Base-by-base conservation (phyloP, 495 filamentous ascomycete species). In the Daldinia vernicosa region DNA sequence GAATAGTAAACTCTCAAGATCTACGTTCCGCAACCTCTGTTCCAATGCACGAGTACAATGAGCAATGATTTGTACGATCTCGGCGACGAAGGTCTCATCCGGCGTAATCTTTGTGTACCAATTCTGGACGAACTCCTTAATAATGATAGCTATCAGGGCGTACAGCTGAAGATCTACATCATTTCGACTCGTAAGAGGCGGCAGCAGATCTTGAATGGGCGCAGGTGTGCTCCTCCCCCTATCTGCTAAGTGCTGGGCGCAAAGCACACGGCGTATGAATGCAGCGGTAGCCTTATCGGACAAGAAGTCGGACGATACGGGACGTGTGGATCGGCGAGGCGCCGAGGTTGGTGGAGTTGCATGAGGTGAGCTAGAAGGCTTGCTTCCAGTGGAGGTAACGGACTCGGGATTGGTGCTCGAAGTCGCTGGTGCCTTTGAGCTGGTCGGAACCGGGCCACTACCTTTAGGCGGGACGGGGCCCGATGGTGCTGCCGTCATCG, bases 31-130 rank as follows among this genome's bases (percentile, higher is more conserved):
- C 58, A 98, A 73, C 70, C 95, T 86, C 79, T 95, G 88, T 80
- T 98, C 95, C 43, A 99, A 79, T 12, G 89, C 92, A 51, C 92
- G 85, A 17, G 94, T 97, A 76, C 91, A 93, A 78, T 97, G 93
- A 53, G 94, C 95, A 66, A 98, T 91, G 59, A 97, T 89, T 75
- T 90, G 89, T 33, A 98, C 84, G 47, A 97, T 87, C 80, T 98
- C 96, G 72, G 91, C 88, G 57, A 94, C 89, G 70, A 99, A 92
- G 1, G 86, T 84, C 64, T 93, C 90, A 77, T 99, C 96, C 4
- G 93, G 87, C 1, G 95, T 98, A 76, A 99, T 93, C 74, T 91
- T 93, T 52, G 84, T 85, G 80, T 99, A 99, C 95, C 95, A 99
- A 60, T 89, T 91, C 63, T 93, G 89, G 22, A 98, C 91, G 77